Evolutionary conservation across 139 green algal genomes (phyloP), one percentile per base, ranked within the genome.

Genomic region (Yamagishiella unicocca): DNA sequence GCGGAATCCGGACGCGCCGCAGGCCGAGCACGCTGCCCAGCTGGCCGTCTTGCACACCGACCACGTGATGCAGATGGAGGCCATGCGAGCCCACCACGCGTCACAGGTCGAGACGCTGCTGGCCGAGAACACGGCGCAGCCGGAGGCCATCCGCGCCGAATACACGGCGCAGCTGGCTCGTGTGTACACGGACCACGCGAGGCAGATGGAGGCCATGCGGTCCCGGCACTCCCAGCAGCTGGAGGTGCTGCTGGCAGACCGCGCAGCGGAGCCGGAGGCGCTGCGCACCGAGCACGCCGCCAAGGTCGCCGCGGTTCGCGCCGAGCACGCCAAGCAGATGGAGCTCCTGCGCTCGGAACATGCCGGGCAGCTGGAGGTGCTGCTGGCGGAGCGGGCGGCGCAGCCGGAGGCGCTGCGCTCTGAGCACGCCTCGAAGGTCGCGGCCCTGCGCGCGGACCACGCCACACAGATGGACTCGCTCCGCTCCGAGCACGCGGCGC

Each of bases 21-120:
- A 74, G 66, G 66, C 66, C 14, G 66, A 74, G 66, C 66, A 74
- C 66, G 66, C 66, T 9, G 33, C 66, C 14, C 66, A 74, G 66
- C 66, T 74, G 31, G 66, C 66, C 31, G 33, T 74, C 31, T 8
- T 74, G 66, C 33, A 29, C 31, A 35, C 66, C 66, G 66, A 74
- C 33, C 66, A 74, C 31, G 45, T 14, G 66, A 74, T 45, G 33
- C 66, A 74, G 31, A 74, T 45, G 33, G 66, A 74, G 66, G 25
- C 35, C 1, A 35, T 78, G 70, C 70, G 40, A 38, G 70, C 38
- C 14, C 40, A 24, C 6, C 70, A 78, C 25, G 70, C 70, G 1
- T 31, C 38, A 33, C 38, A 55, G 17, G 5, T 78, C 12, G 70
- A 78, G 38, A 6, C 40, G 42, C 38, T 78, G 40, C 7, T 33